Percentiles rank a stretch among this genome's conserved stretches.
phyloP scores from a whole-genome alignment of 768 basidiomycete species.

The Sarcodon sp. region DNA sequence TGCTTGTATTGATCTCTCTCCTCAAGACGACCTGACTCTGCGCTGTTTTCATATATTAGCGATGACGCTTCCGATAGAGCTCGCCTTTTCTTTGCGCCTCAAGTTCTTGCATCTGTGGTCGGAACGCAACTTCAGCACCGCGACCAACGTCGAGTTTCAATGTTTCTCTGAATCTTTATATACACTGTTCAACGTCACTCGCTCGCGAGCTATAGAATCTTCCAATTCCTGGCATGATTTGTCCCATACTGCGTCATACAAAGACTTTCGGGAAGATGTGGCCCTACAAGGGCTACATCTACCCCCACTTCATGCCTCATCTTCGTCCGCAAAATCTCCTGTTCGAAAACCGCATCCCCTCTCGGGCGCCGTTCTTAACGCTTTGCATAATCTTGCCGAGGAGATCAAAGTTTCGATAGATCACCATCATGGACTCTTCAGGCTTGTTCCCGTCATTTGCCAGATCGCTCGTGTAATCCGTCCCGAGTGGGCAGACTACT shows the following conservation, averaged over 20 bases:
- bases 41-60: slow-evolving; percentile 54
- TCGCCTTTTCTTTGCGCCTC: slow-evolving; percentile 42
- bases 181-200: slow-evolving; percentile 21
- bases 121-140: slow-evolving; percentile 23
- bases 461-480: slow-evolving; percentile 48
- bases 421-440: slow-evolving; percentile 39
- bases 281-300: slow-evolving; percentile 32
- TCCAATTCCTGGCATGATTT: slow-evolving; percentile 34
- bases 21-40: slow-evolving; percentile 40
- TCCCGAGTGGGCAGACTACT: slow-evolving; percentile 88
- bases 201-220: neutral
- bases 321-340: neutral
- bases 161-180: slow-evolving; percentile 42
- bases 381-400: slow-evolving; percentile 71
- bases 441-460: slow-evolving; percentile 52
- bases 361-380: slow-evolving; percentile 51
- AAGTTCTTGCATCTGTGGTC: slow-evolving; percentile 51
- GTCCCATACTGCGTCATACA: slow-evolving; percentile 26
- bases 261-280: slow-evolving; percentile 46
- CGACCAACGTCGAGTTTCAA: slow-evolving; percentile 39
- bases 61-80: slow-evolving; percentile 39
- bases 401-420: slow-evolving; percentile 47
- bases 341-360: slow-evolving; percentile 23
- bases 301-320: slow-evolving; percentile 10
- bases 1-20: slow-evolving; percentile 39